Conservation (phyloP, 2,329 filamentous ascomycete genomes). For the Aspergillaceae sp. region DNA sequence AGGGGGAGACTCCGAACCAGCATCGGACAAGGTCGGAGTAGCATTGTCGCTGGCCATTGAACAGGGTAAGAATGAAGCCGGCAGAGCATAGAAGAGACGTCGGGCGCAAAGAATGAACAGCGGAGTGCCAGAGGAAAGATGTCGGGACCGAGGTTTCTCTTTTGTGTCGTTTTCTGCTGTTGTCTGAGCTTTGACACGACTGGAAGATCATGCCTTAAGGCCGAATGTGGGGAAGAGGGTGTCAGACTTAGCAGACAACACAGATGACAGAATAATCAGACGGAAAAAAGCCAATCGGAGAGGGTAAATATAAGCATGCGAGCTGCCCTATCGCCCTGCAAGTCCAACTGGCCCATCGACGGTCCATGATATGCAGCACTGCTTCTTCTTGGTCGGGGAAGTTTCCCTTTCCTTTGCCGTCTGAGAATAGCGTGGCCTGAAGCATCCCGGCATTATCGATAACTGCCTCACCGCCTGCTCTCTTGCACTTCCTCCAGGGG, state of each 20-base stretch:
- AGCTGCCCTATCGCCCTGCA: too few relatives aligned
- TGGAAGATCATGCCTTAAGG: conserved; percentile 8
- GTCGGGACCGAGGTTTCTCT: not conserved
- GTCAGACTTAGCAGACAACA: not conserved
- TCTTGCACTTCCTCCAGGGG: not conserved
- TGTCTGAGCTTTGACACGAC: conserved; percentile 5
- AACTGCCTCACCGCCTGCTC: not conserved
- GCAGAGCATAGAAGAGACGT: not conserved
- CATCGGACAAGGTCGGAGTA: conserved; percentile 10
- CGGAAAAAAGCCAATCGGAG: not conserved
- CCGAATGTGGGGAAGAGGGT: conserved; percentile 13
- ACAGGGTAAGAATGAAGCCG: conserved; percentile 2
- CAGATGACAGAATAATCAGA: not conserved
- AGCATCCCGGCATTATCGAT: not conserved
- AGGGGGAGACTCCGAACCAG: conserved; percentile 6
- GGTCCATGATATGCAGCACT: not conserved
- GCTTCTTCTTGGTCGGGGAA: not conserved
- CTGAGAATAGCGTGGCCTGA: not conserved
- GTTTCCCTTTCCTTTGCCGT: not conserved
- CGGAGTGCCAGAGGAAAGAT: not conserved
- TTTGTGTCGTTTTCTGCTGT: not conserved
- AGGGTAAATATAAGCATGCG: not conserved
- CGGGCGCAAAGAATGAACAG: not conserved
- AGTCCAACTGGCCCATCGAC: too few relatives aligned
- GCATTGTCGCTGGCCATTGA: conserved; percentile 17